Evolutionary conservation across 805 yeast genomes (phyloP).

Genomic region (Metschnikowia santaceciliae): DNA sequence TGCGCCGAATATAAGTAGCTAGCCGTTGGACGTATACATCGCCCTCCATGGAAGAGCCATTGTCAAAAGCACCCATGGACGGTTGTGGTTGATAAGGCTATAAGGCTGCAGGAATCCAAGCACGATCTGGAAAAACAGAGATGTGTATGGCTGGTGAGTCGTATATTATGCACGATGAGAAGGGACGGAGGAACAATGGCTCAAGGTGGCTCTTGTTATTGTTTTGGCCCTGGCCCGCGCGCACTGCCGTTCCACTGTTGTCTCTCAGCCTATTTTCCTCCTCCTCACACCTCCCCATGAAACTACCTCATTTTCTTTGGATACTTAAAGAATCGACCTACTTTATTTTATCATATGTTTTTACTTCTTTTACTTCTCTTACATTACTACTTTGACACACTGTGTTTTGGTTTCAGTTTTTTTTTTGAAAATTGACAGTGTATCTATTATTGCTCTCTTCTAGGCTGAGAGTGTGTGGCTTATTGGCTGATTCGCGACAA

Average conservation of each 20-base stretch:
- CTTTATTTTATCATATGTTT: no score
- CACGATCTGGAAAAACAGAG: background rate
- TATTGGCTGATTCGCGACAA: no score
- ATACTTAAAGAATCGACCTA: no score
- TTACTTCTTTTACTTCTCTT: no score
- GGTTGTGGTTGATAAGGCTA: background rate
- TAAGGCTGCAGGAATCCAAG: background rate
- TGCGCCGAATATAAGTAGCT: slow-evolving; percentile 50
- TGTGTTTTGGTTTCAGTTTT: no score
- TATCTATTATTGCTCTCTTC: no score
- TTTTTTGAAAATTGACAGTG: no score
- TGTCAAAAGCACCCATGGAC: slow-evolving; percentile 19
- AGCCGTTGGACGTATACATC: slow-evolving; percentile 54
- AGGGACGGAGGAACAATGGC: background rate
- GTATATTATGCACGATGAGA: slow-evolving; percentile 2
- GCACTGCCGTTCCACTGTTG: background rate
- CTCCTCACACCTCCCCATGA: no score
- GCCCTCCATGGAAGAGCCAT: slow-evolving; percentile 46
- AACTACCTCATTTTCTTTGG: no score
- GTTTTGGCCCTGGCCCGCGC: slow-evolving; percentile 7
- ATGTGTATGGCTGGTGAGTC: background rate
- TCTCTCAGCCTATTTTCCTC: background rate
- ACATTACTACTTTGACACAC: no score
- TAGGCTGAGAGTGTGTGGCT: no score
- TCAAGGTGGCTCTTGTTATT: slow-evolving; percentile 1